Evolutionary conservation across 2,329 filamentous ascomycete genomes (phyloP).

Genomic region (Dactylellina haptotyla): DNA sequence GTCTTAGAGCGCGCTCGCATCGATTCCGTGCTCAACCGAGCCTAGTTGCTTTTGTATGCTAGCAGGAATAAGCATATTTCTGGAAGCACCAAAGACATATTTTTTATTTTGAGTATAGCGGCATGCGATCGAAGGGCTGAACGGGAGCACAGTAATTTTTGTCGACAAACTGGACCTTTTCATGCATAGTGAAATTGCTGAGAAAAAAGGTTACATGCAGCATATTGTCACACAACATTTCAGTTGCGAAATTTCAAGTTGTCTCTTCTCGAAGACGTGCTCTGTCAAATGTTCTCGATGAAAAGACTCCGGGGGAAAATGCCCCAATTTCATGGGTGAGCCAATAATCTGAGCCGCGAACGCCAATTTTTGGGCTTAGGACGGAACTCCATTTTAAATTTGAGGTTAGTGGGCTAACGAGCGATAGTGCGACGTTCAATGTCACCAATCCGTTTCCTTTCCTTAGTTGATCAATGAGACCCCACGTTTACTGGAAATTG

Average conservation of each 20-base stretch:
- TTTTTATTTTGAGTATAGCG: constrained; percentile 12
- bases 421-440: constrained; percentile 48
- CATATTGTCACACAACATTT: constrained; percentile 28
- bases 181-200: constrained; percentile 43
- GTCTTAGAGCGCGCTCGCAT: not conserved
- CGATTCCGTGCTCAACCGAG: not conserved
- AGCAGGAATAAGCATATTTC: not conserved
- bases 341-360: constrained; percentile 34
- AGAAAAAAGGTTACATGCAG: constrained; percentile 34
- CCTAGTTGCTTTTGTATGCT: not conserved
- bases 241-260: constrained; percentile 39
- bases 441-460: constrained; percentile 52
- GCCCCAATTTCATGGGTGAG: constrained; percentile 23
- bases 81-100: constrained; percentile 29
- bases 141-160: constrained; percentile 14
- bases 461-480: constrained; percentile 30
- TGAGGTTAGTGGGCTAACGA: constrained; percentile 26
- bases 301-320: constrained; percentile 25
- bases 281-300: constrained; percentile 21
- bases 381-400: constrained; percentile 32
- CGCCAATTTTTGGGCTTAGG: constrained; percentile 26
- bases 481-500: constrained; percentile 52
- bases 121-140: constrained; percentile 16
- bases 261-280: not conserved
- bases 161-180: constrained; percentile 5